phyloP scores from a whole-genome alignment of 225 moss, liverwort and hornwort species.

The Asterella californica region DNA sequence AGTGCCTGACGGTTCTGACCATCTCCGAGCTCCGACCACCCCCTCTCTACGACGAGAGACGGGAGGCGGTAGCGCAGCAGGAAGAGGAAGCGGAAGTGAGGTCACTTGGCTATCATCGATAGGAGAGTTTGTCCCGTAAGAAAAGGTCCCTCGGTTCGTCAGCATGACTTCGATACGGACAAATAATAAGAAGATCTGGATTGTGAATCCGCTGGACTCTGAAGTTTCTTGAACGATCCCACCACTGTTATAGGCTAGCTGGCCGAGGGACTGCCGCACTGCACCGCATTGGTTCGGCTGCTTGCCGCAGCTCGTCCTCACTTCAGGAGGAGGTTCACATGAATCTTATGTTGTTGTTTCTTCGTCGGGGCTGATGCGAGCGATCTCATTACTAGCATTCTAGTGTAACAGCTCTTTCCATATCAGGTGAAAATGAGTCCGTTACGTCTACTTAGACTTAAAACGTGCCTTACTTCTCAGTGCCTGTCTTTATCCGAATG shows the following conservation, averaged over 20 bases:
- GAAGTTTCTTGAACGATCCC: not conserved
- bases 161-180: not conserved
- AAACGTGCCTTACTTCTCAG: too few relatives aligned
- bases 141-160: conserved; percentile 3
- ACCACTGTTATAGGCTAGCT: not conserved
- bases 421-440: too few relatives aligned
- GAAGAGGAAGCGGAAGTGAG: not conserved
- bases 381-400: too few relatives aligned
- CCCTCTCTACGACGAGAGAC: conserved; percentile 7
- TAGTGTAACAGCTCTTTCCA: too few relatives aligned
- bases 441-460: too few relatives aligned
- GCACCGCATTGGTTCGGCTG: conserved; percentile 1
- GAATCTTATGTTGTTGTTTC: not conserved
- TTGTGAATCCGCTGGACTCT: not conserved
- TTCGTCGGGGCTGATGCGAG: not conserved
- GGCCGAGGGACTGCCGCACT: conserved; percentile 7
- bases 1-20: not conserved
- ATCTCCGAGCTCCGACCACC: not conserved
- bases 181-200: conserved; percentile 5
- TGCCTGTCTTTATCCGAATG: too few relatives aligned
- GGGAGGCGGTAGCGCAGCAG: not conserved
- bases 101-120: conserved; percentile 7
- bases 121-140: not conserved
- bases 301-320: not conserved
- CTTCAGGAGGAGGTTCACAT: conserved; percentile 6